Percentiles rank a stretch among this genome's conserved stretches.
Conservation (phyloP, 345 rosid genomes). For the Gossypium rotundifolium region DNA sequence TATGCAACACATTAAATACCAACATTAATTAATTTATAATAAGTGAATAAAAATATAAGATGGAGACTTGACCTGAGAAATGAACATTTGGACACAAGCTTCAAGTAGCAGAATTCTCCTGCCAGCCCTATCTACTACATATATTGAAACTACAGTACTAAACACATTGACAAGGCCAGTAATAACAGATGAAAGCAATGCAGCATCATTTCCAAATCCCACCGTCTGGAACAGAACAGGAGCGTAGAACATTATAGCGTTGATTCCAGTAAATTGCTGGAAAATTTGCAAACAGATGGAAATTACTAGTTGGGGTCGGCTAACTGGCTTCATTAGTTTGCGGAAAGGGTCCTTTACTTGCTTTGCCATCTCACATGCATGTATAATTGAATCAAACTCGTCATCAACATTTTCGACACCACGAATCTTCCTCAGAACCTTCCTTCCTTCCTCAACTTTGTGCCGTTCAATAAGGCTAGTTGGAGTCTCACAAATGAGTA, state of each 20-base stretch:
- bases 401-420: background rate
- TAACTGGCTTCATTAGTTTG: slow-evolving; percentile 30
- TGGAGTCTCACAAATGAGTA: slow-evolving; percentile 50
- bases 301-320: slow-evolving; percentile 33
- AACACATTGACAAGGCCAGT: slow-evolving; percentile 52
- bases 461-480: slow-evolving; percentile 54
- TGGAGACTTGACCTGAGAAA: slow-evolving; percentile 20
- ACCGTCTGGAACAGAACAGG: slow-evolving; percentile 61
- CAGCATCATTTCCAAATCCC: slow-evolving; percentile 49
- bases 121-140: slow-evolving; percentile 49
- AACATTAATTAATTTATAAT: background rate
- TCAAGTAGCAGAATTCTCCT: slow-evolving; percentile 49
- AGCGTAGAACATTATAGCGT: slow-evolving; percentile 50
- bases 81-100: slow-evolving; percentile 42
- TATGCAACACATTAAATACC: no score
- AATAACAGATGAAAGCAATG: slow-evolving; percentile 55
- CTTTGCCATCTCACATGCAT: slow-evolving; percentile 30
- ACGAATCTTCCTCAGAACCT: slow-evolving; percentile 19
- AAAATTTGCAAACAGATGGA: slow-evolving; percentile 23
- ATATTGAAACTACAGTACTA: slow-evolving; percentile 52
- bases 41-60: background rate
- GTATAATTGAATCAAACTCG: slow-evolving; percentile 19
- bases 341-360: slow-evolving; percentile 39
- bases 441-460: slow-evolving; percentile 37
- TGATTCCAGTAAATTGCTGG: slow-evolving; percentile 22